Percentiles rank a stretch among this genome's conserved stretches.
phyloP scores from a whole-genome alignment of 345 rosid genomes.

The Pseudoturritis turrita region DNA sequence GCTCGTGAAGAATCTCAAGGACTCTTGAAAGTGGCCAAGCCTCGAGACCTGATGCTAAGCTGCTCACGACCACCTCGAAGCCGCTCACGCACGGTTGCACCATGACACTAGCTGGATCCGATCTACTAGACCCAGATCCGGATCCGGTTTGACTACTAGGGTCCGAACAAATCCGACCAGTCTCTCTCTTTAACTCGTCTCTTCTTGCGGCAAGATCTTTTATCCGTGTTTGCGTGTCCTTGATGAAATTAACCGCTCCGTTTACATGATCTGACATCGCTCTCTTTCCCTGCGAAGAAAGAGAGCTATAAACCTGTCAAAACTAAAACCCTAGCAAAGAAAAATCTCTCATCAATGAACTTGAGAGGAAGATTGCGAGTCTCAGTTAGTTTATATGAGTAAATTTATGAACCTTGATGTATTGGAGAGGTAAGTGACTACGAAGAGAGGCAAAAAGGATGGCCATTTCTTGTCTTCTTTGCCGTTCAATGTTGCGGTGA shows the following conservation, averaged over 20 bases:
- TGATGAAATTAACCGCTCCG: slow-evolving; percentile 39
- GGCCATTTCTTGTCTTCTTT: slow-evolving; percentile 35
- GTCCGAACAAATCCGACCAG: background rate
- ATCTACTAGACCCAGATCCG: background rate
- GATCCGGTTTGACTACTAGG: slow-evolving; percentile 18
- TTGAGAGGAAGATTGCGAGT: background rate
- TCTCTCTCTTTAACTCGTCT: slow-evolving; percentile 32
- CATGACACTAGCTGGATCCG: slow-evolving; percentile 5
- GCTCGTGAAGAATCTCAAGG: slow-evolving; percentile 27
- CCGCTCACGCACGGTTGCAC: slow-evolving; percentile 33
- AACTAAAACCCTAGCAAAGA: slow-evolving; percentile 17
- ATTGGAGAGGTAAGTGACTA: slow-evolving; percentile 24
- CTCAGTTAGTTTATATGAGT: background rate
- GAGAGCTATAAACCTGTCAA: background rate
- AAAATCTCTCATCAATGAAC: background rate
- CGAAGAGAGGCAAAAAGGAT: slow-evolving; percentile 24
- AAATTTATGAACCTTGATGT: slow-evolving; percentile 22
- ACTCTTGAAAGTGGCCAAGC: slow-evolving; percentile 33
- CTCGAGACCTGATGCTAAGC: slow-evolving; percentile 18
- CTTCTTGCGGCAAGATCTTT: slow-evolving; percentile 16
- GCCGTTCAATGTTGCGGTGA: slow-evolving; percentile 23
- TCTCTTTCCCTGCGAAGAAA: slow-evolving; percentile 40
- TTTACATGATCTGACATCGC: slow-evolving; percentile 41
- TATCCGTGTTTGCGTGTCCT: slow-evolving; percentile 27
- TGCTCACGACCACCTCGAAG: slow-evolving; percentile 33